phyloP scores from a whole-genome alignment of 306 rosid species.

The Citrullus amarus region DNA sequence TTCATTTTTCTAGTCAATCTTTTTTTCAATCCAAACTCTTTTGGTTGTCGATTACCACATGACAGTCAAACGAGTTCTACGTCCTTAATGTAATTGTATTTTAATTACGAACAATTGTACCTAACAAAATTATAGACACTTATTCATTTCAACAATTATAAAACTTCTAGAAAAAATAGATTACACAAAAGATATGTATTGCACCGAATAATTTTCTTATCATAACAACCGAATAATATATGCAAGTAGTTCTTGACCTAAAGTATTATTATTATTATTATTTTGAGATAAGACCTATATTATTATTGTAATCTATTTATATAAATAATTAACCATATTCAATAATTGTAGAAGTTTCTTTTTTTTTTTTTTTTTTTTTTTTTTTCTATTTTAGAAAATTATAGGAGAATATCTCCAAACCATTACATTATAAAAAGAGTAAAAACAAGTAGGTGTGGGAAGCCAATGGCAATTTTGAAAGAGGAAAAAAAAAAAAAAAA shows the following conservation, averaged over 20 bases:
- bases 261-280: background rate
- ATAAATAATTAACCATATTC: background rate
- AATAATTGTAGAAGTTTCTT: background rate
- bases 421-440: background rate
- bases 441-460: background rate
- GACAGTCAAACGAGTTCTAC: background rate
- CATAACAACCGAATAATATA: slow-evolving; percentile 6
- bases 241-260: background rate
- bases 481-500: background rate
- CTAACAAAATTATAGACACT: background rate
- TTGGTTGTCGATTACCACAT: background rate
- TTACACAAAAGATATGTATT: background rate
- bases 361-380: too few relatives aligned
- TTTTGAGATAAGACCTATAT: background rate
- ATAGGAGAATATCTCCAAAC: background rate
- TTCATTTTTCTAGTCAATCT: background rate
- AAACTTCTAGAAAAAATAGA: background rate
- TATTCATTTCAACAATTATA: background rate
- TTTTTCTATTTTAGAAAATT: background rate
- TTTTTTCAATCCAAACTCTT: background rate
- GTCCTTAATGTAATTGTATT: background rate
- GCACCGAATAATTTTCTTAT: background rate
- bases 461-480: background rate
- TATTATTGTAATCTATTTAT: too few relatives aligned
- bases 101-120: background rate